Base-by-base conservation (phyloP, 2,329 filamentous ascomycete species). In the Didymella keratinophila region DNA sequence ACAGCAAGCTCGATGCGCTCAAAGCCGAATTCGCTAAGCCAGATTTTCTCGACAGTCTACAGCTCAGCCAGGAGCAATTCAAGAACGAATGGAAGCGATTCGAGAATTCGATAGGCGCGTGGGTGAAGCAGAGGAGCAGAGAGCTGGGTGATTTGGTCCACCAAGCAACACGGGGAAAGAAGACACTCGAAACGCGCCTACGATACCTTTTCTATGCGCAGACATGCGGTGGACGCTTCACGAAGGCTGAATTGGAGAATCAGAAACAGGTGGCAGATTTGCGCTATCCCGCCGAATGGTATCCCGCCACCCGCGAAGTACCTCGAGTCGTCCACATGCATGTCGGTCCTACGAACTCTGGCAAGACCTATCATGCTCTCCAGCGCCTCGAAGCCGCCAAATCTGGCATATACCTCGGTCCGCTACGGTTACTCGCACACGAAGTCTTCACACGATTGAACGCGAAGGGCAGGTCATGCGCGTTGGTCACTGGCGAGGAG, bases 281-380 rank as follows among this genome's bases (percentile, higher is more conserved):
- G 65, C 86, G 93, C n/a, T 93, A 88, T 75, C 95, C 95, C 0
- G 85, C 89, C 52, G 95, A 99, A 75, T 98, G 94, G 94, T 98
- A 89, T 72, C 92, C 94, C 0, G 87, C 86, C 4, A 95, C 95
- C 1, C 86, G 96, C 58, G 83, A 86, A 44, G 82, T 95, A 68
- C 91, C 93, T 70, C 85, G 95, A 43, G 94, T 87, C 0, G 85
- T 99, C 39, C 92, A 98, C 79, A 81, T 99, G 20, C 95, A 99
- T 70, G 93, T 99, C 48, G 95, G 95, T 0, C 95, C 95, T 1
- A 99, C 95, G 2, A 99, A 99, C 76, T 98, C 95, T 0, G 95
- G 95, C 56, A 99, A 99, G 82, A 99, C 96, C 0, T 99, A 98
- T 73, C 90, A 93, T 73, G 96, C 95, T 0, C 80, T 99, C 63